Evolutionary conservation across 2,329 filamentous ascomycete genomes (phyloP).

Genomic region (Davidsoniella australis): DNA sequence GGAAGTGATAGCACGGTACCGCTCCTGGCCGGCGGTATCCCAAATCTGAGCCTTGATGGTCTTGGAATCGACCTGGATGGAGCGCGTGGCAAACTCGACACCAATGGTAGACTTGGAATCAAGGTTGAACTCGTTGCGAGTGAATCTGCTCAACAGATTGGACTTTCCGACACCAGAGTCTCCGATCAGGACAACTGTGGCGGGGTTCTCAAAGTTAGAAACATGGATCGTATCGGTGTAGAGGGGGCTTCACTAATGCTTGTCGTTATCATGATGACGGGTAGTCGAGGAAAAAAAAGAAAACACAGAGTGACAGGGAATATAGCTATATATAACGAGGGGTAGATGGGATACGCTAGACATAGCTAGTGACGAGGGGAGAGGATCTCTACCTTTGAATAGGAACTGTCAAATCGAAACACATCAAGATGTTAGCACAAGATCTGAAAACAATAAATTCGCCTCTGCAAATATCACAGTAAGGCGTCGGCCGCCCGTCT

Average conservation of each 20-base stretch:
- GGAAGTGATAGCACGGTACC: conserved; percentile 96
- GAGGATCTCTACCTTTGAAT: conserved; percentile 64
- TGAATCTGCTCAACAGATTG: conserved; percentile 98
- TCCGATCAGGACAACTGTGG: conserved; percentile 86
- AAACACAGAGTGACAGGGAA: conserved; percentile 2
- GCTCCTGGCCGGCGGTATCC: conserved; percentile 97
- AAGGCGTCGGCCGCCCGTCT: no score
- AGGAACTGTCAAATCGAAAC: conserved; percentile 52
- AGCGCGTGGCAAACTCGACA: conserved; percentile 96
- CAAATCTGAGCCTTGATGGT: conserved; percentile 99
- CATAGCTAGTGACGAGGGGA: conserved; percentile 15
- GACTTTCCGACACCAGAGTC: conserved; percentile 99
- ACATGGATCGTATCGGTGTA: conserved; percentile 1
- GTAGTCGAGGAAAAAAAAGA: conserved; percentile 17
- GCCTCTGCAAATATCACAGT: background rate
- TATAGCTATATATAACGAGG: conserved; percentile 9
- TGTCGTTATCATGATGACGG: background rate
- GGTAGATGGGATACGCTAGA: conserved; percentile 1
- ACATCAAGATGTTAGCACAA: conserved; percentile 3
- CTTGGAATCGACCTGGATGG: conserved; percentile 97
- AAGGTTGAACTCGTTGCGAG: conserved; percentile 98
- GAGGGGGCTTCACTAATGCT: background rate
- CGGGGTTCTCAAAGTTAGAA: conserved; percentile 18
- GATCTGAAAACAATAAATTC: conserved; percentile 12
- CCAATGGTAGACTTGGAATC: conserved; percentile 99